phyloP scores from a whole-genome alignment of 2,329 filamentous ascomycete species.

The Amphichorda felina region DNA sequence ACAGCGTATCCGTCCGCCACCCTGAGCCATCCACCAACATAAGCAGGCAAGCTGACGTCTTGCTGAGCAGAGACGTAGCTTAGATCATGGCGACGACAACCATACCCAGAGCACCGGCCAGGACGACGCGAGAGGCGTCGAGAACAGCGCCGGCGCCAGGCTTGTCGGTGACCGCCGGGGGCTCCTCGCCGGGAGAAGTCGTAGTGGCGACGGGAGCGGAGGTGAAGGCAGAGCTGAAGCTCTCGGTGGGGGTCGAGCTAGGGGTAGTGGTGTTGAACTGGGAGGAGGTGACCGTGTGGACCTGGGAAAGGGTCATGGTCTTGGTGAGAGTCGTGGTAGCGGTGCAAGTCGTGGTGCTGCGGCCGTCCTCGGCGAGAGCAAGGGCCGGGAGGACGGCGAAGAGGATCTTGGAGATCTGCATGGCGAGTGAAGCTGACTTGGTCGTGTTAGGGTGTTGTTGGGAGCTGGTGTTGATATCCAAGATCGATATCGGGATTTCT shows the following conservation, averaged over 20 bases:
- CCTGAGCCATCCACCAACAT: neutral
- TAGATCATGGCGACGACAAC: conserved; percentile 40
- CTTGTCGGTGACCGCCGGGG: conserved; percentile 13
- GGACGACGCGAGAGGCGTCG: conserved; percentile 28
- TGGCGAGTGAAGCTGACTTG: conserved; percentile 6
- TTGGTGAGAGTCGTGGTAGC: conserved; percentile 38
- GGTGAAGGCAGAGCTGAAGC: conserved; percentile 11
- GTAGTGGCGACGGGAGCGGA: conserved; percentile 5
- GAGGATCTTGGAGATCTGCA: conserved; percentile 29
- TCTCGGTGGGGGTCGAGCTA: conserved; percentile 10
- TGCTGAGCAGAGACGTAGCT: conserved; percentile 5
- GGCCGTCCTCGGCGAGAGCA: conserved; percentile 30
- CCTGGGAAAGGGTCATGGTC: conserved; percentile 37
- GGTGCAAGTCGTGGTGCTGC: conserved; percentile 31
- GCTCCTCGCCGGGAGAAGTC: neutral
- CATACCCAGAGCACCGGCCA: conserved; percentile 38
- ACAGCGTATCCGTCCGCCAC: neutral
- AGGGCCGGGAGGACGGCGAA: conserved; percentile 40
- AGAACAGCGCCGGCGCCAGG: conserved; percentile 30
- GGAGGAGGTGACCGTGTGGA: conserved; percentile 25
- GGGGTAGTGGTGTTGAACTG: conserved; percentile 22
- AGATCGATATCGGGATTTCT: too few relatives aligned
- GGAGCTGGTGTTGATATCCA: neutral
- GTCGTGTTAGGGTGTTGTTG: neutral
- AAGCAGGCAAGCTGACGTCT: neutral